Evolutionary conservation across 768 basidiomycete species (phyloP), one percentile per base, ranked within the genome.

Genomic region (Russula vinacea): DNA sequence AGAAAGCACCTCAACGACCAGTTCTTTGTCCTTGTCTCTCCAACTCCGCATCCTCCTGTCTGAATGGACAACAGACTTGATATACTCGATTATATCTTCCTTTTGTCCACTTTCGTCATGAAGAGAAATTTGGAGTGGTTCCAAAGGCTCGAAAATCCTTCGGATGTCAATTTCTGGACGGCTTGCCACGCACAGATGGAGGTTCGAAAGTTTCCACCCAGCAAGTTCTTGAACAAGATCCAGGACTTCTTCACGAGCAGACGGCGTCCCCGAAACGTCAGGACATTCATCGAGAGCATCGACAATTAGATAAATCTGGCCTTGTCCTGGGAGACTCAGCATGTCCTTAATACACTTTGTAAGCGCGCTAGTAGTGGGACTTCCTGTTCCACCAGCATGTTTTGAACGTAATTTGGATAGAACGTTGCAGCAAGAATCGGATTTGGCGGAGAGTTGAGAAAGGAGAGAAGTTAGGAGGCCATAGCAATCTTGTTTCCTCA

Each of bases 21-120:
- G 51, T 11, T 40, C 14, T 14, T 53, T n/a, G 14, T 53, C 57
- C 14, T n/a, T 16, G 1, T 17, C 51, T 47, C 19, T 53, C 62
- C 62, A 64, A 7, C 17, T 60, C 45, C 44, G 58, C 57, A 64
- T 59, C 19, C 5, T 45, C 6, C 35, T 8, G 51, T 64, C 58
- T 14, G 58, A 39, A 13, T 6, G 19, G 13, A 64, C 42, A n/a
- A 37, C 24, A 2, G 24, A 45, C 8, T 13, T 53, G 42, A 64
- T 13, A 4, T 64, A 44, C 7, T 49, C 3, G 24, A 16, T 37
- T 19, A 62, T 47, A 40, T 62, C 29, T 24, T 22, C 33, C 11
- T 53, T 53, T 53, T 44, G 47, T 8, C 39, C 11, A 8, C 35
- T 11, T n/a, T 62, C 24, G 17, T 44, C 24, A 24, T 47, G n/a